A percentile compares a stretch with the other conserved stretches of the same genome.
phyloP scores from a whole-genome alignment of 305 asterid genomes.

The Fraxinus xanthoxyloides region DNA sequence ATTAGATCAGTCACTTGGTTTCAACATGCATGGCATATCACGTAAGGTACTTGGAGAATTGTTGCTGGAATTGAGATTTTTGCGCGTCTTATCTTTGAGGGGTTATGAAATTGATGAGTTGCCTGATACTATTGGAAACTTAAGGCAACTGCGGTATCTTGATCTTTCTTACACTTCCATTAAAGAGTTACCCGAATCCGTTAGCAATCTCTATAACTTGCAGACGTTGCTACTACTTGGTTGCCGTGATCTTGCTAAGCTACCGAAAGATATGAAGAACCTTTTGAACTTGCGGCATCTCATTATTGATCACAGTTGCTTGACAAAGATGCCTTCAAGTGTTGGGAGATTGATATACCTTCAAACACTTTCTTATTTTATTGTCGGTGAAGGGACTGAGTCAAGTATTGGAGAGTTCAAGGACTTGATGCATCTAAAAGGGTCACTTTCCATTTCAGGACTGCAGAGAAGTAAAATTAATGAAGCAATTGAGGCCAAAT shows the following conservation, averaged over 20 bases:
- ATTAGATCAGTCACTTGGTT: conserved; percentile 19
- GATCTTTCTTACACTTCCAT: conserved; percentile 44
- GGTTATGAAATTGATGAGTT: conserved; percentile 33
- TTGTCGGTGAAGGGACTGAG: conserved; percentile 32
- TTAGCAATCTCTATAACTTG: conserved; percentile 29
- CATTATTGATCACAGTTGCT: conserved; percentile 30
- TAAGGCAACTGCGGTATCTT: conserved; percentile 49
- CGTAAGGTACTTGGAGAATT: background rate
- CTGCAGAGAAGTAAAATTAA: conserved; percentile 32
- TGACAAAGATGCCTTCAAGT: conserved; percentile 36
- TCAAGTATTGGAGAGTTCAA: conserved; percentile 35
- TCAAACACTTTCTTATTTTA: conserved; percentile 36
- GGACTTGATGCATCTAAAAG: conserved; percentile 41
- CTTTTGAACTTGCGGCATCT: conserved; percentile 42
- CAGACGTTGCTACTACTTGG: conserved; percentile 40
- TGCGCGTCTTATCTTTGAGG: conserved; percentile 36
- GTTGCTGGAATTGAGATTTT: conserved; percentile 10
- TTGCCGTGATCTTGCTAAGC: conserved; percentile 32
- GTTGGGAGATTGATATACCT: conserved; percentile 45
- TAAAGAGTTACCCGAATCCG: conserved; percentile 38
- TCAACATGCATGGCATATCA: background rate
- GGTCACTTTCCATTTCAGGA: conserved; percentile 37
- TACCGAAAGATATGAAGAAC: conserved; percentile 38
- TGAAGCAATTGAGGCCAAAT: conserved; percentile 37
- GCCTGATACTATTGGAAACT: conserved; percentile 30